A percentile compares a stretch with the other conserved stretches of the same genome.
Conservation (phyloP, 148 eudicot species). For the Silene latifolia region DNA sequence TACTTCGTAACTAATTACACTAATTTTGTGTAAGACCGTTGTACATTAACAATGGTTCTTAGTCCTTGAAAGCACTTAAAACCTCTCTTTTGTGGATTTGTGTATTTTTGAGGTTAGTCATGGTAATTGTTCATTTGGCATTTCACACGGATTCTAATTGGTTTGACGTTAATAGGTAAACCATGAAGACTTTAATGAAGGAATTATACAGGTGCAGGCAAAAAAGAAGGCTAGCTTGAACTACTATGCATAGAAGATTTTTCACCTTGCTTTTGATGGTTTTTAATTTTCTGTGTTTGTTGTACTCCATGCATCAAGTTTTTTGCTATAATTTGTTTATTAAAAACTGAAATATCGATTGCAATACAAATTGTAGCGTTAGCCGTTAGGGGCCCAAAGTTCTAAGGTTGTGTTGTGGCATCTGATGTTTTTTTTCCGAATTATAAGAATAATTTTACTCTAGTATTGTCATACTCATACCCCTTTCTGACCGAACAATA, state of each 20-base stretch:
- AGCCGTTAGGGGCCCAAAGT: neutral
- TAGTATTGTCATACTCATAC: too few relatives aligned
- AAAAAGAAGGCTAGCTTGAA: slow-evolving; percentile 97
- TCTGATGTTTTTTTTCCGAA: neutral
- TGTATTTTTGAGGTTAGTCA: neutral
- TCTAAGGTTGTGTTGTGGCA: neutral
- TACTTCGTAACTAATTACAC: too few relatives aligned
- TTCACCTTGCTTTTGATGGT: neutral
- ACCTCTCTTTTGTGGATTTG: neutral
- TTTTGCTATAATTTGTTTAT: neutral
- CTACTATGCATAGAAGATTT: slow-evolving; percentile 61
- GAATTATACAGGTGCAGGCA: slow-evolving; percentile 95
- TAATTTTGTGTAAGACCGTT: too few relatives aligned
- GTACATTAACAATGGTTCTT: neutral
- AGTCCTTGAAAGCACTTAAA: neutral
- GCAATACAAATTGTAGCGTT: neutral
- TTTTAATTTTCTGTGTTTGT: neutral
- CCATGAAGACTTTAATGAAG: slow-evolving; percentile 98
- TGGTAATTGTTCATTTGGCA: neutral
- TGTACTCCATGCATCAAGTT: neutral
- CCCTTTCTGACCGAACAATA: too few relatives aligned
- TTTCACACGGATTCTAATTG: neutral
- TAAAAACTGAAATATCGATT: neutral
- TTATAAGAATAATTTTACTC: too few relatives aligned
- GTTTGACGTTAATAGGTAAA: slow-evolving; percentile 50